Evolutionary conservation across 2,329 filamentous ascomycete species (phyloP).

Genomic region (Fusarium sp.): DNA sequence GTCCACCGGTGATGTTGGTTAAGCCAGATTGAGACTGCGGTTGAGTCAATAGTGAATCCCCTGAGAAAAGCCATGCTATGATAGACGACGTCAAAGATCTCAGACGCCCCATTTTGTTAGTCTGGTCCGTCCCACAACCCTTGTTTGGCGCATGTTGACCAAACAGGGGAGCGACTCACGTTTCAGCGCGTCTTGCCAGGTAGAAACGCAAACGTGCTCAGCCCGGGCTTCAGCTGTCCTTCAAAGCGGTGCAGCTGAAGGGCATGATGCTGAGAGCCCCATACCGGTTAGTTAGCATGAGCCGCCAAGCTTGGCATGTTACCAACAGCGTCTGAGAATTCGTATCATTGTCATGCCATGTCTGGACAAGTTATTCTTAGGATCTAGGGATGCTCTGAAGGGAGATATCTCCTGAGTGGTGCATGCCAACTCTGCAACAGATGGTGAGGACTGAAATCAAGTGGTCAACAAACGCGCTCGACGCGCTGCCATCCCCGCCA

Average conservation of each 20-base stretch:
- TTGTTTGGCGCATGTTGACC: conserved; percentile 32
- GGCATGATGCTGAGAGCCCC: conserved; percentile 37
- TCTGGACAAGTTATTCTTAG: not conserved
- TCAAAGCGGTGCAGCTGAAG: conserved; percentile 33
- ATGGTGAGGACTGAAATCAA: conserved; percentile 20
- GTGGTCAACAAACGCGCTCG: conserved; percentile 38
- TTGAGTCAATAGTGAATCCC: conserved; percentile 21
- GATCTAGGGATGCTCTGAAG: conserved; percentile 13
- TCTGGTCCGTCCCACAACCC: conserved; percentile 21
- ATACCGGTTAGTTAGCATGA: conserved; percentile 24
- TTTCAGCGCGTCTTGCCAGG: conserved; percentile 42
- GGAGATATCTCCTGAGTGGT: conserved; percentile 33
- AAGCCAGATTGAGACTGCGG: conserved; percentile 29
- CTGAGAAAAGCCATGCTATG: conserved; percentile 5
- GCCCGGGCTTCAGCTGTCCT: conserved; percentile 22
- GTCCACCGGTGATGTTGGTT: conserved; percentile 15
- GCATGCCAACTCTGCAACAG: conserved; percentile 35
- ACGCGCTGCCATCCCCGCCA: conserved; percentile 33
- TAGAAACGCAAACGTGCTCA: conserved; percentile 21
- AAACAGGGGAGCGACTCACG: conserved; percentile 44
- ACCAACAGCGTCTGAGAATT: conserved; percentile 16
- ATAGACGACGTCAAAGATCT: conserved; percentile 35
- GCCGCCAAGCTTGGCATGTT: conserved; percentile 33
- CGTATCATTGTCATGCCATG: not conserved
- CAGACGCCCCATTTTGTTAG: conserved; percentile 22